phyloP scores from a whole-genome alignment of 176 grass and related monocot genomes.

The Triticum timopheevii region DNA sequence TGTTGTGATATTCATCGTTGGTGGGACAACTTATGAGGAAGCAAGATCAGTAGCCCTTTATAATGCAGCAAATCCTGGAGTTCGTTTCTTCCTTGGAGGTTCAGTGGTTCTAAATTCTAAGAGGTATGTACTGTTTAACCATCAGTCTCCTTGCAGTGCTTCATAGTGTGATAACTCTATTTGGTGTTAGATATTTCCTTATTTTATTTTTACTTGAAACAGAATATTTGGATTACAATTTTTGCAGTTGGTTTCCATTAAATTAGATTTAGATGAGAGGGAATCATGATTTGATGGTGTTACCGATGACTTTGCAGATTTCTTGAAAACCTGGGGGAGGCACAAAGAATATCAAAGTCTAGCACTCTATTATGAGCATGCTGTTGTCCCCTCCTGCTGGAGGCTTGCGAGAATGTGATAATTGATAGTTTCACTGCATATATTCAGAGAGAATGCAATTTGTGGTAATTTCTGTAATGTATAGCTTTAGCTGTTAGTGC shows the following conservation, averaged over 20 bases:
- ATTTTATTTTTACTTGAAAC: neutral
- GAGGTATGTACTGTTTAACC: conserved; percentile 43
- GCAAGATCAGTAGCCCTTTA: conserved; percentile 78
- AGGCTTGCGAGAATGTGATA: conserved; percentile 12
- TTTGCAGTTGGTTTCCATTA: neutral
- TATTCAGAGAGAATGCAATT: conserved; percentile 17
- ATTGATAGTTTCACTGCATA: conserved; percentile 21
- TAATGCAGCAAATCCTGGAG: conserved; percentile 76
- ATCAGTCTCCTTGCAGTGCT: neutral
- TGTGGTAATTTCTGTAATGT: conserved; percentile 22
- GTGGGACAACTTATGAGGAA: conserved; percentile 96
- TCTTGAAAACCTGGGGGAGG: conserved; percentile 87
- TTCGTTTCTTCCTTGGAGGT: conserved; percentile 93
- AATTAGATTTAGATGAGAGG: neutral
- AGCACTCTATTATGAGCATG: conserved; percentile 50
- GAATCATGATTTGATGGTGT: neutral
- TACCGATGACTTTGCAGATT: conserved; percentile 62
- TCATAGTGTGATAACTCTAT: neutral
- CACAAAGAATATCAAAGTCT: conserved; percentile 81
- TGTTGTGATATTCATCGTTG: conserved; percentile 96
- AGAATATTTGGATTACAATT: neutral
- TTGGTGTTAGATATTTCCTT: neutral
- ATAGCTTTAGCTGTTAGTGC: conserved; percentile 32
- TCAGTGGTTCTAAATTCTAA: conserved; percentile 90
- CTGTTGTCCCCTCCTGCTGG: neutral